Evolutionary conservation across 1,284 basidiomycete species (phyloP), one percentile per base, ranked within the genome.

Genomic region (Meira miltonrushii): DNA sequence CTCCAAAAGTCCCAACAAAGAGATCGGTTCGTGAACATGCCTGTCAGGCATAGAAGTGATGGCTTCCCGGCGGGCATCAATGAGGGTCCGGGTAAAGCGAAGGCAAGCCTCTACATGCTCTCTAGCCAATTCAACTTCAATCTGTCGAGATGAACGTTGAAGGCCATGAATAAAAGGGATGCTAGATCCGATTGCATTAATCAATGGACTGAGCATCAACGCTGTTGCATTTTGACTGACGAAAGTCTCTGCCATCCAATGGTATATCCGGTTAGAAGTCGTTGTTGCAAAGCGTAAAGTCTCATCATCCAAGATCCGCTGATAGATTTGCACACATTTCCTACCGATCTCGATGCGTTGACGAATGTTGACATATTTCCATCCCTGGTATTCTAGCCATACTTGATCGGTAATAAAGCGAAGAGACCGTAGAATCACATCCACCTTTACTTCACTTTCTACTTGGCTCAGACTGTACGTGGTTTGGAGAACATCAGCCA

Each of bases 401-500:
- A 93, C 85, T 74, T 89, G 87, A 21, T 86, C 85, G 68, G 89
- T 87, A 9, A 92, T 82, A 71, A 92, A 92, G 15, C 82, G 82
- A 9, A 85, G 81, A 0, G 88, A 88, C 37, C 90, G 86, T 52
- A 87, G 79, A 11, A 93, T 82, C 5, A 93, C 90, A 60, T 88
- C 87, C 63, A 88, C 87, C 77, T 92, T 92, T 50, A 89, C 79
- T 61, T 86, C 84, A 56, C 84, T 84, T 17, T 89, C 79, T 7
- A 78, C 72, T 33, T 58, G 81, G 0, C 85, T 80, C 33, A 86
- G 79, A 9, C 79, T 76, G 13, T 84, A 69, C 41, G 83, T 81
- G 0, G 86, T 84, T 4, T 84, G 78, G 13, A 85, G 84, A 0
- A 88, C 85, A 74, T 92, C 88, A 52, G 83, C 81, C 68, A 90